A percentile compares a stretch with the other conserved stretches of the same genome.
phyloP scores from a whole-genome alignment of 176 grass and related monocot genomes.

The Hordeum vulgare region MorexV3_pseudomolecules_assembly NC_058518.1:15719557-15720056 shows the following conservation, averaged over 20 bases:
- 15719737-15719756: neutral
- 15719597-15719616: neutral
- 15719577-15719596: no score
- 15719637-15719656: constrained; percentile 1
- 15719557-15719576: neutral
- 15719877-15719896: neutral
- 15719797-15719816: constrained; percentile 32
- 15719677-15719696: neutral
- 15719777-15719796: neutral
- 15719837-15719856: constrained; percentile 30
- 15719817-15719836: constrained; percentile 34
- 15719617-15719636: neutral
- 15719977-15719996: neutral
- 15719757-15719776: neutral
- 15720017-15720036: neutral
- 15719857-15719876: constrained; percentile 1
- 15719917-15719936: neutral
- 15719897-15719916: neutral
- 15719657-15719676: neutral
- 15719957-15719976: neutral
- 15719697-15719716: neutral
- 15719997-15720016: neutral
- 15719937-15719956: neutral
- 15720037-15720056: neutral
- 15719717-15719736: constrained; percentile 30